phyloP scores from a whole-genome alignment of 2,329 filamentous ascomycete species.

The Conoideocrella luteorostrata region DNA sequence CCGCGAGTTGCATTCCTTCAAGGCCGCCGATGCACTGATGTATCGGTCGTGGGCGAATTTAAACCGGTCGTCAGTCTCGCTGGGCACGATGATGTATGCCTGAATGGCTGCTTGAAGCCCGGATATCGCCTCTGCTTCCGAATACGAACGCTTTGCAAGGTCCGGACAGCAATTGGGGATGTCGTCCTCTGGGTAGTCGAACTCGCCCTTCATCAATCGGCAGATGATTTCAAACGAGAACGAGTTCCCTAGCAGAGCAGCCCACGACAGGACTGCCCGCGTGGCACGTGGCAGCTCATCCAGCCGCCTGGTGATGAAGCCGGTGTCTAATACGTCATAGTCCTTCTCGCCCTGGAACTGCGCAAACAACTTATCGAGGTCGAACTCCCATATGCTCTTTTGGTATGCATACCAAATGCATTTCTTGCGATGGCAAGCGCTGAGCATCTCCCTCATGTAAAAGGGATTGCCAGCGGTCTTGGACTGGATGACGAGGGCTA shows the following conservation, averaged over 20 bases:
- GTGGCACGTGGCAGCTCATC: conserved; percentile 68
- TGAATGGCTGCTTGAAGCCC: conserved; percentile 79
- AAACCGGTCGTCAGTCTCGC: conserved; percentile 80
- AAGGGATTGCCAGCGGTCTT: conserved; percentile 87
- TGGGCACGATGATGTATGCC: conserved; percentile 72
- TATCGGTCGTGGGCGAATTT: conserved; percentile 86
- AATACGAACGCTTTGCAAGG: conserved; percentile 32
- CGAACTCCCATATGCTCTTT: conserved; percentile 74
- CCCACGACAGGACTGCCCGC: conserved; percentile 80
- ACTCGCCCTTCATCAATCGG: conserved; percentile 69
- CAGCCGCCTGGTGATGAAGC: conserved; percentile 74
- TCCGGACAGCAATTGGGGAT: conserved; percentile 21
- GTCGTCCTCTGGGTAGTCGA: conserved; percentile 51
- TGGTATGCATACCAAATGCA: conserved; percentile 91
- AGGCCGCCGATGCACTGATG: conserved; percentile 62
- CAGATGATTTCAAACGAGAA: conserved; percentile 82
- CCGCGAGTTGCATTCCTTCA: conserved; percentile 61
- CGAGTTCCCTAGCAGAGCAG: conserved; percentile 69
- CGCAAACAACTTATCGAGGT: conserved; percentile 78
- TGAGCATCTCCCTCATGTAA: conserved; percentile 85
- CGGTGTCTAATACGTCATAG: conserved; percentile 72
- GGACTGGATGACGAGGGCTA: conserved; percentile 81
- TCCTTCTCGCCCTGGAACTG: conserved; percentile 76
- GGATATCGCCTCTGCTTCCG: conserved; percentile 62
- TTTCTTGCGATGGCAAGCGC: conserved; percentile 75